phyloP scores from a whole-genome alignment of 345 rosid species.

The Ailanthus altissimus region DNA sequence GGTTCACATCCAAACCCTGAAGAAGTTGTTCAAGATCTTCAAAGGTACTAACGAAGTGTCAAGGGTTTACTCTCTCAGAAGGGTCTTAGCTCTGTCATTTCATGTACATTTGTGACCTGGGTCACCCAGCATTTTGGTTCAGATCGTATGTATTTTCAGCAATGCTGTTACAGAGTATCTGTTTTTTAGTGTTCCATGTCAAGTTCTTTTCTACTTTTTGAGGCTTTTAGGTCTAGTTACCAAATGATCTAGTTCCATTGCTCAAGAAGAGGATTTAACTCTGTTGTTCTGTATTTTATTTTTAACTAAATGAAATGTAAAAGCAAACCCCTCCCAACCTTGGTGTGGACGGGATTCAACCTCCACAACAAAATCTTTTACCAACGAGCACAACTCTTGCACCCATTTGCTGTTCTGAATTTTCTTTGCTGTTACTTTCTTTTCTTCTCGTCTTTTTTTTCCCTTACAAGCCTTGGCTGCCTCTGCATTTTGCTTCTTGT shows the following conservation, averaged over 20 bases:
- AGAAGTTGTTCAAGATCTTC: constrained; percentile 73
- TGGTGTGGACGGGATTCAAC: too few species aligned
- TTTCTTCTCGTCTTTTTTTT: too few species aligned
- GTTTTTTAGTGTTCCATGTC: not conserved
- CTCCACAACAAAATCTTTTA: too few species aligned
- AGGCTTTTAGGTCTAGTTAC: not conserved
- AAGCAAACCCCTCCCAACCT: too few species aligned
- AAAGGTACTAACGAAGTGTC: constrained; percentile 46
- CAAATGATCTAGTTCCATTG: not conserved
- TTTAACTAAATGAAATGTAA: too few species aligned
- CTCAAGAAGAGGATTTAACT: not conserved
- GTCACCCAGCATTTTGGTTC: constrained; percentile 4
- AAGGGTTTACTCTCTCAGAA: not conserved
- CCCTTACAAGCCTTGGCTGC: too few species aligned
- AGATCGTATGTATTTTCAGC: not conserved
- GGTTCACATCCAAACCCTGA: constrained; percentile 78
- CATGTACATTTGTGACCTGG: not conserved
- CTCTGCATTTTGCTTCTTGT: too few species aligned
- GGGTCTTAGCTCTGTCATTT: constrained; percentile 11
- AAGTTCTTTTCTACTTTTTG: not conserved
- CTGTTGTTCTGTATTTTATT: not conserved
- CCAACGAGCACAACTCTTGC: too few species aligned
- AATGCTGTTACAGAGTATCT: not conserved
- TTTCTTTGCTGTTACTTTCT: too few species aligned
- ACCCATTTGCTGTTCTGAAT: too few species aligned